Percentiles rank a stretch among this genome's conserved stretches.
Evolutionary conservation across 108 stramenopile species (phyloP).

Genomic region (Nitzschia palea): DNA sequence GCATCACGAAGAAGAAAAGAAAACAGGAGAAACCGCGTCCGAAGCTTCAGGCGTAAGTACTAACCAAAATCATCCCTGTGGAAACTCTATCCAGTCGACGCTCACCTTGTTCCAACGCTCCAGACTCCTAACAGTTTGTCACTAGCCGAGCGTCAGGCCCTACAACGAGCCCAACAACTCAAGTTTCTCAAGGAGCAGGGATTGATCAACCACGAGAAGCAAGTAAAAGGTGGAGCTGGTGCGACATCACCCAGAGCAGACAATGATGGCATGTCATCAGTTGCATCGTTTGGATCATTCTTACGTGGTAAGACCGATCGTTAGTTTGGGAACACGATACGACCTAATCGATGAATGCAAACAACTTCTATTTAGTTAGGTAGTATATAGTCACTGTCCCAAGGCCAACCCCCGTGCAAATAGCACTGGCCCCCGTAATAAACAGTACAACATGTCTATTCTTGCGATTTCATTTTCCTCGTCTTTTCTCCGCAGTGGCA

Average conservation of each 20-base stretch:
- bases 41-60: conserved; percentile 37
- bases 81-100: neutral
- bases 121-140: conserved; percentile 35
- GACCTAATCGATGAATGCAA: no score
- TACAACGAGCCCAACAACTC: conserved; percentile 70
- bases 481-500: conserved; percentile 8
- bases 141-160: conserved; percentile 65
- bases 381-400: no score
- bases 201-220: conserved; percentile 50
- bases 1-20: conserved; percentile 39
- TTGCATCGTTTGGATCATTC: conserved; percentile 11
- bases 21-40: conserved; percentile 39
- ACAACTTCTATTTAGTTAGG: no score
- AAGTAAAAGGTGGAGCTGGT: conserved; percentile 37
- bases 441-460: conserved; percentile 8
- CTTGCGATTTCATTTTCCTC: conserved; percentile 5
- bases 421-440: conserved; percentile 2
- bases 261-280: conserved; percentile 6
- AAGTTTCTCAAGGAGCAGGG: conserved; percentile 78
- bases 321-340: no score
- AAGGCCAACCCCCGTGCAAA: conserved; percentile 3
- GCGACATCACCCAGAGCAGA: neutral
- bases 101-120: neutral
- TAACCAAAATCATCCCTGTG: neutral
- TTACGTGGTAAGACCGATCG: neutral